Evolutionary conservation across 495 filamentous ascomycete genomes (phyloP), one percentile per base, ranked within the genome.

Genomic region (Trichoderma asperelloides): DNA sequence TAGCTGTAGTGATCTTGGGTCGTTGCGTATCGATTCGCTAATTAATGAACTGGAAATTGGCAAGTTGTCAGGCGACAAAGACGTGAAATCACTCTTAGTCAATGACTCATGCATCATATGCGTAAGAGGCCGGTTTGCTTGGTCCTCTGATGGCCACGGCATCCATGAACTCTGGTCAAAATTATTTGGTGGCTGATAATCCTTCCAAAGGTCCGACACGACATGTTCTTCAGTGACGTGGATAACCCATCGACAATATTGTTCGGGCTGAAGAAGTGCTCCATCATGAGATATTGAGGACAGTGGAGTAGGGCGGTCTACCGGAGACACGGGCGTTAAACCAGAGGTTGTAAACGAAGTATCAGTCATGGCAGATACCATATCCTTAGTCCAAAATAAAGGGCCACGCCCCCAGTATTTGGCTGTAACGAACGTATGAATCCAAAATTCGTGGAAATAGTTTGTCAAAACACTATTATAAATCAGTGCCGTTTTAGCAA

Each of bases 381-480:
- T 68, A 12, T 25, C 23, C n/a, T 39, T 25, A 27, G 69, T 77
- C 78, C 78, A 80, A 49, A 66, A 41, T 64, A 55, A 68, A 37
- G 80, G 80, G 1, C 79, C 80, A 15, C 70, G 71, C 0, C 79
- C 79, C 80, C 78, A 80, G 57, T 75, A 69, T 65, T 78, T 81
- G 13, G 78, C 77, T 7, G 77, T 78, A 66, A 73, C 78, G 66
- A 78, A 81, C 9, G 74, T 71, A 57, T 74, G 78, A 41, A 76
- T 72, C 75, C 77, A 82, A 63, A 76, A 79, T 60, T 81, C 77
- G 66, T 82, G 74, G 60, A 81, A 66, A 30, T 49, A 15, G 28
- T 64, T 28, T 37, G 23, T 60, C 11, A 49, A 25, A 13, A 40
- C 39, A n/a, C 55, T 41, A 23, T 25, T 67, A 68, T 41, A 6